Evolutionary conservation across 768 basidiomycete genomes (phyloP).

Genomic region (Rhodosporidiobolus sp.): DNA sequence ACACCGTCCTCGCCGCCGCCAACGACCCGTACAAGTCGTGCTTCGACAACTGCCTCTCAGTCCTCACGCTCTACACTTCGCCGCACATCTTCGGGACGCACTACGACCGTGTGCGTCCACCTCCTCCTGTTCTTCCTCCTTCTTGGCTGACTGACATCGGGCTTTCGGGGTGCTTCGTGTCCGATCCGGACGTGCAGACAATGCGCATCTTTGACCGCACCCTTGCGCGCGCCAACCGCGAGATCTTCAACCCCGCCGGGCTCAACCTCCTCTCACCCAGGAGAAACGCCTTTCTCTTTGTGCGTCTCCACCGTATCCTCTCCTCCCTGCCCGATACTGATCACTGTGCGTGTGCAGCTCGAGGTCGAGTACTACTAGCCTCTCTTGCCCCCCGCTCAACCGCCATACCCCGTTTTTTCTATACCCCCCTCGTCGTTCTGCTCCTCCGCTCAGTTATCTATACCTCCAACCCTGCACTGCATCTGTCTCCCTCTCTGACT

Average conservation of each 20-base stretch:
- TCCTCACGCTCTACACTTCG: constrained; percentile 77
- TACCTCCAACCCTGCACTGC: background rate
- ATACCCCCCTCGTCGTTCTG: background rate
- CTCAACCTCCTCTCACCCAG: constrained; percentile 82
- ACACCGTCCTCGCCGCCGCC: constrained; percentile 80
- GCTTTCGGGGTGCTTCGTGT: too few relatives aligned
- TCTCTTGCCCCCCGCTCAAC: background rate
- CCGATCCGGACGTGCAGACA: constrained; percentile 57
- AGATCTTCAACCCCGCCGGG: constrained; percentile 78
- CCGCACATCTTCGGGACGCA: constrained; percentile 66
- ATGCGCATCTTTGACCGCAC: constrained; percentile 64
- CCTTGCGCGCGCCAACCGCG: constrained; percentile 67
- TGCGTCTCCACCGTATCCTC: constrained; percentile 54
- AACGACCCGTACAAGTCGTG: constrained; percentile 70
- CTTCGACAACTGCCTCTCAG: constrained; percentile 72
- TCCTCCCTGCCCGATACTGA: background rate
- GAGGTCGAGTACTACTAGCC: constrained; percentile 38
- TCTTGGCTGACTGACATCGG: background rate
- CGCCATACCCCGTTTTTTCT: too few relatives aligned
- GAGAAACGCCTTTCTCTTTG: constrained; percentile 83
- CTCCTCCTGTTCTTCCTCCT: background rate
- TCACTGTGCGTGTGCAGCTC: constrained; percentile 15
- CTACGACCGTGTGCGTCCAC: constrained; percentile 66
- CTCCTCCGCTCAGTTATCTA: background rate
- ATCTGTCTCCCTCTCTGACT: background rate